A percentile compares a stretch with the other conserved stretches of the same genome.
These are phyloP conservation scores for Clarireedia sp. DNA, from an alignment of 2,329 filamentous ascomycete species.

Conservation along the genomic window DNA sequence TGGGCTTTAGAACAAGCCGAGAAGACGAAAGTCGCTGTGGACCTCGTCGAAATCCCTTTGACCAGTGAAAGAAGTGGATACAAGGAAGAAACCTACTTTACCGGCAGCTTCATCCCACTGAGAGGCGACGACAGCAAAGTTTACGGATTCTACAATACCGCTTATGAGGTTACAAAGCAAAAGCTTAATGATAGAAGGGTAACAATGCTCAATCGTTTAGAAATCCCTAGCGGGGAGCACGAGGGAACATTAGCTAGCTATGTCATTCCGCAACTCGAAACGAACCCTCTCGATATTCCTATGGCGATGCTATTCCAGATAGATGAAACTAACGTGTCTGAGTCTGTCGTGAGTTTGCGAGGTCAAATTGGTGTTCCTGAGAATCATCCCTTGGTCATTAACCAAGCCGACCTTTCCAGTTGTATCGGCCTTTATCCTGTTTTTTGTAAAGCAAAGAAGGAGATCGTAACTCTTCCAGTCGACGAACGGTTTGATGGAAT, in stretches of 20 bases:
- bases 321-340: constrained; percentile 19
- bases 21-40: constrained; percentile 14
- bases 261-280: constrained; percentile 19
- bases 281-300: constrained; percentile 21
- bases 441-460: constrained; percentile 15
- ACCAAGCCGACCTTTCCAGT: constrained; percentile 17
- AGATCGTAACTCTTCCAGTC: constrained; percentile 17
- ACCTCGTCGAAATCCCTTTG: constrained; percentile 21
- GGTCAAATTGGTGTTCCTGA: constrained; percentile 21
- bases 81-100: constrained; percentile 24
- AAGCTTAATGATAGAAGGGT: constrained; percentile 21
- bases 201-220: constrained; percentile 19
- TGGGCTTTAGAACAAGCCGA: constrained; percentile 18
- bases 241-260: constrained; percentile 10
- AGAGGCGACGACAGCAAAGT: constrained; percentile 18
- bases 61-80: constrained; percentile 20
- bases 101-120: constrained; percentile 24
- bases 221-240: constrained; percentile 10
- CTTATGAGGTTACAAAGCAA: constrained; percentile 18
- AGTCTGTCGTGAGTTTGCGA: constrained; percentile 2
- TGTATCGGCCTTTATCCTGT: constrained; percentile 18
- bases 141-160: constrained; percentile 21
- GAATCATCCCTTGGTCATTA: constrained; percentile 15
- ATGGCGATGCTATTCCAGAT: constrained; percentile 24
- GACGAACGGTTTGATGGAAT: constrained; percentile 18